phyloP scores from a whole-genome alignment of 2,329 filamentous ascomycete species.

The Colletotrichum sp. region DNA sequence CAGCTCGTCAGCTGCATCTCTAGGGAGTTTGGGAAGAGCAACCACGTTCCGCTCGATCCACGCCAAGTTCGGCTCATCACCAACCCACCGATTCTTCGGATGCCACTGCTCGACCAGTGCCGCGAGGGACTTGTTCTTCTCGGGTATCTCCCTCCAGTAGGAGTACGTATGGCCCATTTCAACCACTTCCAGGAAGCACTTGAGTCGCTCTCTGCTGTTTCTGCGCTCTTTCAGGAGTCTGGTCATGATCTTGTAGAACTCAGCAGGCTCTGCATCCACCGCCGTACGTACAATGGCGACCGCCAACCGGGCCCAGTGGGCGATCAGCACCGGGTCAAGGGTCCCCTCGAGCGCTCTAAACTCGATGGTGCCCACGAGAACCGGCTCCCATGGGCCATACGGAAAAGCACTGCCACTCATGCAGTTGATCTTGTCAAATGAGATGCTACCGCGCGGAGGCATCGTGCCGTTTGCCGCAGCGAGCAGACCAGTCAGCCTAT shows the following conservation, averaged over 20 bases:
- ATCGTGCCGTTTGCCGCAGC: background rate
- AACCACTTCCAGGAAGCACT: background rate
- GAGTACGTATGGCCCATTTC: background rate
- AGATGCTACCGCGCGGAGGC: background rate
- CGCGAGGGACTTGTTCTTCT: background rate
- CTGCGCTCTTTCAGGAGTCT: background rate
- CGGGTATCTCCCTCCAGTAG: background rate
- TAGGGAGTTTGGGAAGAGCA: background rate
- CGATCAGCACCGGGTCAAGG: background rate
- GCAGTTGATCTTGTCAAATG: background rate
- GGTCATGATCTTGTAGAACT: background rate
- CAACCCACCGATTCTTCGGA: background rate
- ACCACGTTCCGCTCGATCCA: background rate
- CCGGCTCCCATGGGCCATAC: background rate
- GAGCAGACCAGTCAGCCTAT: background rate
- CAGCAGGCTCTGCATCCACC: background rate
- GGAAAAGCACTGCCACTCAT: background rate
- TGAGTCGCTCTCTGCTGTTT: background rate
- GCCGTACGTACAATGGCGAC: background rate
- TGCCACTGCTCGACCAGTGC: background rate
- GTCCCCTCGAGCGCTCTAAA: conserved; percentile 8
- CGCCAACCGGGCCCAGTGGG: background rate
- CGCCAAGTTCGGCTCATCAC: background rate
- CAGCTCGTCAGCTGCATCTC: background rate
- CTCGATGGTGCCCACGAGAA: background rate